phyloP scores from a whole-genome alignment of 2,329 filamentous ascomycete genomes.

The Talaromyces sp. region DNA sequence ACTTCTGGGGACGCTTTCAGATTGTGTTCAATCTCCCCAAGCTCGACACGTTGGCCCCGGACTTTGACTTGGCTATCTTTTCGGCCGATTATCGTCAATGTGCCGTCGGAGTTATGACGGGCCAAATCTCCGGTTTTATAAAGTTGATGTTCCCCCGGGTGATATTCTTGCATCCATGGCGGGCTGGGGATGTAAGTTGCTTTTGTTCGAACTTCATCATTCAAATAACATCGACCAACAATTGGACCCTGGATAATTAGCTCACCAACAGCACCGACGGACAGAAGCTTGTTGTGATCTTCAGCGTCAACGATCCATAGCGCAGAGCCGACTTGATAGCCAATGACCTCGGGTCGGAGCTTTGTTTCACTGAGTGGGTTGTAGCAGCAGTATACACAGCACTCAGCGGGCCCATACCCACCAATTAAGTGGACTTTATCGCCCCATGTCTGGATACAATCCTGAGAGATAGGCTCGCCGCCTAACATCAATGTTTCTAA shows the following conservation, averaged over 20 bases:
- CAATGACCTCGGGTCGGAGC: constrained; percentile 30
- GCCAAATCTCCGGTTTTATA: constrained; percentile 33
- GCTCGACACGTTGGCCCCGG: constrained; percentile 38
- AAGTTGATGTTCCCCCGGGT: constrained; percentile 25
- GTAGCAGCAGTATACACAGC: background rate
- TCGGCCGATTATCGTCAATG: constrained; percentile 25
- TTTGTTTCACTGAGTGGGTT: background rate
- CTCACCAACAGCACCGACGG: constrained; percentile 37
- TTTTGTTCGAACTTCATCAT: constrained; percentile 32
- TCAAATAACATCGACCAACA: constrained; percentile 43
- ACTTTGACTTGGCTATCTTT: constrained; percentile 38
- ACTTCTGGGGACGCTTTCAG: constrained; percentile 12
- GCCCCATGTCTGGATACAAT: constrained; percentile 19
- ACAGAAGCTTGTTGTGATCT: constrained; percentile 39
- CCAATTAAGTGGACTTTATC: background rate
- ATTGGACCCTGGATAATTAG: constrained; percentile 38
- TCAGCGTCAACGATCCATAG: constrained; percentile 43
- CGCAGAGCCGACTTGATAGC: constrained; percentile 38
- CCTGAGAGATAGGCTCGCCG: constrained; percentile 38
- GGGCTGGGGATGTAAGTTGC: constrained; percentile 33
- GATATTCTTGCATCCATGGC: constrained; percentile 25
- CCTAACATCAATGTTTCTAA: constrained; percentile 39
- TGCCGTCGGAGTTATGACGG: constrained; percentile 32
- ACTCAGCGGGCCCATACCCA: constrained; percentile 5
- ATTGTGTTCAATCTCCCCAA: constrained; percentile 36